Evolutionary conservation across 31 red algal species (phyloP).

Genomic region (Odonthalia washingtoniensis): DNA sequence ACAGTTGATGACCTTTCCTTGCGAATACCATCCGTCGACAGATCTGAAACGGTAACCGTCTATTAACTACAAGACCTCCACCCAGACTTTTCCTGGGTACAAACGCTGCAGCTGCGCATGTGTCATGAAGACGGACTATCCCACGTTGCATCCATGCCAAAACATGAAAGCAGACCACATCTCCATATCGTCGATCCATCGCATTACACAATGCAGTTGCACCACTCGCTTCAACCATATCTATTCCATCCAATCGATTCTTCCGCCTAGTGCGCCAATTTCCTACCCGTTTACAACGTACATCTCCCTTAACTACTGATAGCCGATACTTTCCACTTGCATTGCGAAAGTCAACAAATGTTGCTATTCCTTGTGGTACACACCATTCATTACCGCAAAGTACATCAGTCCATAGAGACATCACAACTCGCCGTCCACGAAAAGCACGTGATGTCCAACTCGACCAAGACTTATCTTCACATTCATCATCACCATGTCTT

Average conservation of each 20-base stretch:
- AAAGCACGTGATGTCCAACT: neutral
- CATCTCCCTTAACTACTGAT: neutral
- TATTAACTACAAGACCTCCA: neutral
- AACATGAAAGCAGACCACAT: conserved; percentile 5
- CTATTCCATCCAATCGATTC: neutral
- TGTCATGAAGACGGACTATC: conserved; percentile 8
- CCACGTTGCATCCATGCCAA: conserved; percentile 22
- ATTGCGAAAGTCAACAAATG: neutral
- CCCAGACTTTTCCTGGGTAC: neutral
- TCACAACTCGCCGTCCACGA: conserved; percentile 3
- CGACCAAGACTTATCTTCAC: neutral
- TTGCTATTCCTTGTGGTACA: neutral
- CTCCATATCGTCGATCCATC: neutral
- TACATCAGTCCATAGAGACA: neutral
- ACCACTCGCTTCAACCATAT: neutral
- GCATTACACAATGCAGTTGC: conserved; percentile 12
- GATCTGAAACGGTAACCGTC: neutral
- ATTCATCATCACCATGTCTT: neutral
- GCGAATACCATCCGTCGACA: conserved; percentile 17
- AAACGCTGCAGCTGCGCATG: neutral
- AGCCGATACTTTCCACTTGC: neutral
- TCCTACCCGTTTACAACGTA: neutral
- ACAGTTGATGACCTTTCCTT: neutral
- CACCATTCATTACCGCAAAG: conserved; percentile 1
- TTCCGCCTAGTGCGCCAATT: neutral